Conservation (phyloP, 2,329 filamentous ascomycete species). For the Ambrosiella xylebori region DNA sequence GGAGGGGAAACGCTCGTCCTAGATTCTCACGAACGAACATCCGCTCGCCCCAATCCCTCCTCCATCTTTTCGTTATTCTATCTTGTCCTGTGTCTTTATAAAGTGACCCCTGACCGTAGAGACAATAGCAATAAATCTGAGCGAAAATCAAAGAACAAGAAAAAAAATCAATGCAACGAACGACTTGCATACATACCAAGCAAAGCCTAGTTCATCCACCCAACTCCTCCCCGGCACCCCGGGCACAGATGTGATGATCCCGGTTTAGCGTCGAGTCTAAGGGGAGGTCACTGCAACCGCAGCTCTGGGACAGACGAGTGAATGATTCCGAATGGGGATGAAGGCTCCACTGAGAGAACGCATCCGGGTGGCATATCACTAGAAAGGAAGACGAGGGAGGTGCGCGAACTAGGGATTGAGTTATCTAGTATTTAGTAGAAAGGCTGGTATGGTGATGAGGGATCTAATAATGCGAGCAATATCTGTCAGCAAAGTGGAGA, state of each 20-base stretch:
- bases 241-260: neutral
- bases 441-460: no score
- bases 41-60: no score
- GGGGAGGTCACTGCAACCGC: slow-evolving; percentile 3
- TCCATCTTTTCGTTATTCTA: neutral
- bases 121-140: neutral
- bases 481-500: no score
- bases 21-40: neutral
- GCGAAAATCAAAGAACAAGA: neutral
- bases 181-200: no score
- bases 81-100: neutral
- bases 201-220: neutral
- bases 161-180: neutral
- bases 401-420: no score
- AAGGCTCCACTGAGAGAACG: neutral
- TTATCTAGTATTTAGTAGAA: no score
- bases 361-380: no score
- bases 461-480: no score
- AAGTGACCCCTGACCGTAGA: slow-evolving; percentile 3
- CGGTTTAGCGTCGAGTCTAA: slow-evolving; percentile 7
- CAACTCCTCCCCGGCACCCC: neutral
- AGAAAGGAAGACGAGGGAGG: no score
- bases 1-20: neutral
- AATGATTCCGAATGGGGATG: neutral
- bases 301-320: neutral